These are phyloP conservation scores for Clonostachys solani DNA, from an alignment of 2,329 filamentous ascomycete genomes.

Conservation along the genomic window DNA sequence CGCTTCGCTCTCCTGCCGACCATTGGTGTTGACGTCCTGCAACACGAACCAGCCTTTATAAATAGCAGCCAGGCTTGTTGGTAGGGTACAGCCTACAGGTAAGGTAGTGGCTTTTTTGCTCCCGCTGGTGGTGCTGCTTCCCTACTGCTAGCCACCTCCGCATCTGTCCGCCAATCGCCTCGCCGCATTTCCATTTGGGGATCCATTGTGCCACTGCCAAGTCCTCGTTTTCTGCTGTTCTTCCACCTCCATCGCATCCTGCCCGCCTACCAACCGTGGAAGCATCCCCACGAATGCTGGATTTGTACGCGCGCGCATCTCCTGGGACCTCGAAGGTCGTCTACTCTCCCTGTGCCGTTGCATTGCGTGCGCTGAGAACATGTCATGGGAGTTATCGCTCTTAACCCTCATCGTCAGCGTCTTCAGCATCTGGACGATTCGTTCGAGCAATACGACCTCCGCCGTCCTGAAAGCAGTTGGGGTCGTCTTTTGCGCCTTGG, in stretches of 20 bases:
- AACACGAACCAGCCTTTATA: too few relatives aligned
- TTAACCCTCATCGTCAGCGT: conserved; percentile 32
- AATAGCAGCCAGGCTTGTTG: too few relatives aligned
- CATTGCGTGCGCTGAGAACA: conserved; percentile 27
- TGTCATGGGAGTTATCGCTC: conserved; percentile 36
- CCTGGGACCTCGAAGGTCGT: neutral
- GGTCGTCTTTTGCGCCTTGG: conserved; percentile 21
- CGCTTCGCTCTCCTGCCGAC: too few relatives aligned
- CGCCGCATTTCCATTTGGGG: neutral
- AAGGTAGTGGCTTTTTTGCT: too few relatives aligned
- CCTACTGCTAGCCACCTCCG: neutral
- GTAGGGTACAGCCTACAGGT: too few relatives aligned
- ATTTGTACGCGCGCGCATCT: neutral
- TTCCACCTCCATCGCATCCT: neutral
- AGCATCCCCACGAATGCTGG: conserved; percentile 1
- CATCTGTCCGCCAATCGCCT: neutral
- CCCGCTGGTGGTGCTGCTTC: neutral
- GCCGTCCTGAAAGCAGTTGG: conserved; percentile 22
- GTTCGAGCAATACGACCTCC: conserved; percentile 18
- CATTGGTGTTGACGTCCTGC: too few relatives aligned
- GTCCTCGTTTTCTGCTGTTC: neutral
- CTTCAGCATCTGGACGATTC: conserved; percentile 29
- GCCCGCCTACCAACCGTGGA: too few relatives aligned
- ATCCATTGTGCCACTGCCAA: neutral
- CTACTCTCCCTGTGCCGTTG: neutral